These are phyloP conservation scores for Pyrenochaeta sp. DNA, from an alignment of 2,329 filamentous ascomycete species.

Conservation along the genomic window DNA sequence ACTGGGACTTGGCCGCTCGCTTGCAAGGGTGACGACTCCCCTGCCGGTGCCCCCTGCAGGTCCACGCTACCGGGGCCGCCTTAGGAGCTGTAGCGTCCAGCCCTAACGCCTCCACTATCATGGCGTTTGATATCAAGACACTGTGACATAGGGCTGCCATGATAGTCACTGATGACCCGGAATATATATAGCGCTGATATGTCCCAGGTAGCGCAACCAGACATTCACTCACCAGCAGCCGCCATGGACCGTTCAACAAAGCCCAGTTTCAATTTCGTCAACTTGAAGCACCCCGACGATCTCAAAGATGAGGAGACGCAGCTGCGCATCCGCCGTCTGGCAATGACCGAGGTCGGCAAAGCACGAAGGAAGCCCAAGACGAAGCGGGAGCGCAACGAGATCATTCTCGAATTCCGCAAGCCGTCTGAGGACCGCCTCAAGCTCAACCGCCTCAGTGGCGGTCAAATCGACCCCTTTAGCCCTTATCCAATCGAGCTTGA, in stretches of 20 bases:
- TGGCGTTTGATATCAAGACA: constrained; percentile 1
- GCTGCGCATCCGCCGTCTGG: constrained; percentile 40
- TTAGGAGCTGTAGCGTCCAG: constrained; percentile 9
- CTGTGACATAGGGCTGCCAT: constrained; percentile 13
- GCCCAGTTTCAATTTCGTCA: constrained; percentile 40
- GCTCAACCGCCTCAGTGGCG: constrained; percentile 30
- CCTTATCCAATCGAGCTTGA: constrained; percentile 37
- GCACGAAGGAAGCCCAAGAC: constrained; percentile 36
- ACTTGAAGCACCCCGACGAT: constrained; percentile 40
- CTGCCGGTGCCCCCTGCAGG: constrained; percentile 9
- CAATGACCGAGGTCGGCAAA: constrained; percentile 43
- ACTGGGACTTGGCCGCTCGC: constrained; percentile 5
- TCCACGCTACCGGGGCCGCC: constrained; percentile 5
- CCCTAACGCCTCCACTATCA: constrained; percentile 5
- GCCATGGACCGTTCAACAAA: constrained; percentile 34
- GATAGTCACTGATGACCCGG: background rate
- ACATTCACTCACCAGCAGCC: background rate
- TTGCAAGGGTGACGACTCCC: constrained; percentile 10
- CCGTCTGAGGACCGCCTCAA: constrained; percentile 10
- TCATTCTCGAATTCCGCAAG: constrained; percentile 34
- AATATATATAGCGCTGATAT: constrained; percentile 6
- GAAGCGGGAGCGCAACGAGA: constrained; percentile 31
- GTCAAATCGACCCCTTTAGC: constrained; percentile 32
- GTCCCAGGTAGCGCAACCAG: background rate
- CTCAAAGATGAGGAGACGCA: constrained; percentile 41